phyloP scores from a whole-genome alignment of 2,329 filamentous ascomycete genomes.

The Thermomyces lanuginosus region DNA sequence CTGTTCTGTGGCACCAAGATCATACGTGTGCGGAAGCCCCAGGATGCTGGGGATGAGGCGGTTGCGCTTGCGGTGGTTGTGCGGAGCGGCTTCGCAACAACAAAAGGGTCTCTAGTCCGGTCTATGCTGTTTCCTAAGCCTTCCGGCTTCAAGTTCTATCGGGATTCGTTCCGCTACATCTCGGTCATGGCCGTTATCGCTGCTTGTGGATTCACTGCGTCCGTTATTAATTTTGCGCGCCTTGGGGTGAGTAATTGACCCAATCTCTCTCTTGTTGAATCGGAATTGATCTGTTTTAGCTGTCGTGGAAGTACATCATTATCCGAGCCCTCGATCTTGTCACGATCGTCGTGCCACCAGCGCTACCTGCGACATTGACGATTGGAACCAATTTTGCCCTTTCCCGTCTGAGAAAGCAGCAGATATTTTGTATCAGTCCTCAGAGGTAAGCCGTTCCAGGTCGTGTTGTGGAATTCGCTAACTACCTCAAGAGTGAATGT shows the following conservation, averaged over 20 bases:
- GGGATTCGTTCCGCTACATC: conserved; percentile 94
- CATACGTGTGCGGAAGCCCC: conserved; percentile 72
- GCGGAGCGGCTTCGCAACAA: conserved; percentile 91
- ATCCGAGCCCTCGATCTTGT: conserved; percentile 87
- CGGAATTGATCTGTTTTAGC: conserved; percentile 19
- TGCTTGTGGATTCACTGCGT: conserved; percentile 70
- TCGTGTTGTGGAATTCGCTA: conserved; percentile 2
- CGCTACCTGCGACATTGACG: conserved; percentile 80
- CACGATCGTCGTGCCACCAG: conserved; percentile 92
- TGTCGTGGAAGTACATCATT: conserved; percentile 81
- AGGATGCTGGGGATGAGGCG: conserved; percentile 71
- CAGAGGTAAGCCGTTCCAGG: conserved; percentile 36
- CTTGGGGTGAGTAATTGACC: conserved; percentile 38
- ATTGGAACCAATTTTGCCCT: conserved; percentile 96
- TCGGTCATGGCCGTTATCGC: conserved; percentile 88
- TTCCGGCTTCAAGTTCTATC: conserved; percentile 95
- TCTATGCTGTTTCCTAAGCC: conserved; percentile 99
- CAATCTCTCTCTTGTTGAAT: not conserved
- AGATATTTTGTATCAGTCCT: conserved; percentile 95
- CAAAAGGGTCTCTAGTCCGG: conserved; percentile 83
- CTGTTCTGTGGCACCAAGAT: conserved; percentile 93
- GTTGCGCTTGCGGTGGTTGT: conserved; percentile 84
- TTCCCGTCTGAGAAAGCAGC: conserved; percentile 65
- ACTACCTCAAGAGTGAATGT: conserved; percentile 57
- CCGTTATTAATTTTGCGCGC: conserved; percentile 82